These are phyloP conservation scores for Sarocladiaceae sp. DNA, from an alignment of 2,329 filamentous ascomycete species.

Conservation along the genomic window DNA sequence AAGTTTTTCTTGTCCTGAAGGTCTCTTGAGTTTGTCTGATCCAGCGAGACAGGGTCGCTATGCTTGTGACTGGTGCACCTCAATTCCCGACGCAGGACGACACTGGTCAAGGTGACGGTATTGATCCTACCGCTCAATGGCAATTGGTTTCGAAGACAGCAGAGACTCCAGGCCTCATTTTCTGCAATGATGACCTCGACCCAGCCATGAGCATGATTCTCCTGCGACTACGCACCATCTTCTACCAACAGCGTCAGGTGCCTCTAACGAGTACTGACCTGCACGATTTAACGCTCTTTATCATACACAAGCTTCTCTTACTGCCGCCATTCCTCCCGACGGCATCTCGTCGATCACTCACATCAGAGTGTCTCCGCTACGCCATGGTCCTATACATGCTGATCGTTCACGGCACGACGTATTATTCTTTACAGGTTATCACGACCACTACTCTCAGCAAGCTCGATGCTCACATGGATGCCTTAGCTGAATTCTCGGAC, in stretches of 20 bases:
- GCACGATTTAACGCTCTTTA: conserved; percentile 52
- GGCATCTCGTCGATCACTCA: conserved; percentile 13
- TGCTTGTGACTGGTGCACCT: conserved; percentile 48
- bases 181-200: conserved; percentile 21
- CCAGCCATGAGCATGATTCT: conserved; percentile 30
- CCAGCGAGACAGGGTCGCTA: conserved; percentile 43
- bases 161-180: conserved; percentile 6
- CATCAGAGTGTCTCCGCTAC: conserved; percentile 42
- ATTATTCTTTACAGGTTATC: conserved; percentile 46
- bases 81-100: conserved; percentile 52
- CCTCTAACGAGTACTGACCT: conserved; percentile 36
- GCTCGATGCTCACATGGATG: conserved; percentile 26
- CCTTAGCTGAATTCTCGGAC: conserved; percentile 9
- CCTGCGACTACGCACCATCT: conserved; percentile 38
- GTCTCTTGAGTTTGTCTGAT: background rate
- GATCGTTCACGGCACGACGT: conserved; percentile 49
- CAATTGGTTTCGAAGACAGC: conserved; percentile 19
- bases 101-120: conserved; percentile 40
- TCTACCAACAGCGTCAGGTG: conserved; percentile 26
- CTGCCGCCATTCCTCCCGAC: conserved; percentile 12
- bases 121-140: conserved; percentile 46
- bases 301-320: conserved; percentile 44
- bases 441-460: conserved; percentile 27
- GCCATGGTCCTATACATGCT: conserved; percentile 48
- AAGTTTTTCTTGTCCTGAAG: conserved; percentile 16